Evolutionary conservation across 2,329 filamentous ascomycete species (phyloP).

Genomic region (Trichoderma guizhouense): DNA sequence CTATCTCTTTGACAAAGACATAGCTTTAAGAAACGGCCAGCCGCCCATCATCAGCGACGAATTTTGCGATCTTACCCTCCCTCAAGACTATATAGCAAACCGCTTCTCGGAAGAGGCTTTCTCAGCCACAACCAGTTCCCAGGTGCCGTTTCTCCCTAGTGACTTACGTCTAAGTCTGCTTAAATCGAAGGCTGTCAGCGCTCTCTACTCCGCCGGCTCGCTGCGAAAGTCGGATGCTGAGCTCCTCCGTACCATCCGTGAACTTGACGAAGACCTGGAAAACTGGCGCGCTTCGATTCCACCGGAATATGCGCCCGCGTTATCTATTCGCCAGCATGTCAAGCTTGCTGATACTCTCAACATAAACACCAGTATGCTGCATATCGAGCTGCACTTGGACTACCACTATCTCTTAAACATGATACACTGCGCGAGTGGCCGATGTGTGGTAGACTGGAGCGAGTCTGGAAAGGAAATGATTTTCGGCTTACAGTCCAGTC

Average conservation of each 20-base stretch:
- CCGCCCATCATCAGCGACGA: conserved; percentile 49
- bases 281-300: conserved; percentile 51
- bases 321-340: conserved; percentile 37
- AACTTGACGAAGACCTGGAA: conserved; percentile 56
- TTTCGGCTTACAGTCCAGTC: conserved; percentile 48
- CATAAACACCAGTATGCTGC: conserved; percentile 42
- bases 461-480: conserved; percentile 29
- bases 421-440: conserved; percentile 53
- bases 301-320: conserved; percentile 41
- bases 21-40: conserved; percentile 50
- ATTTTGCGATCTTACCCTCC: conserved; percentile 51
- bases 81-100: conserved; percentile 32
- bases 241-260: conserved; percentile 51
- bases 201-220: conserved; percentile 48
- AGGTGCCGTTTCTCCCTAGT: conserved; percentile 39
- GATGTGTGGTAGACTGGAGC: conserved; percentile 40
- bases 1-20: conserved; percentile 55
- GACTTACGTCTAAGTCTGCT: conserved; percentile 49
- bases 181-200: conserved; percentile 47
- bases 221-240: conserved; percentile 52
- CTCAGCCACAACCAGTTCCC: background rate
- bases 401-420: conserved; percentile 54
- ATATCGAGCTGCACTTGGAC: conserved; percentile 49
- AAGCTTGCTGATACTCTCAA: conserved; percentile 28
- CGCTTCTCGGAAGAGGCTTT: conserved; percentile 19